phyloP scores from a whole-genome alignment of 2,329 filamentous ascomycete genomes.

The Colletotrichum costaricense region DNA sequence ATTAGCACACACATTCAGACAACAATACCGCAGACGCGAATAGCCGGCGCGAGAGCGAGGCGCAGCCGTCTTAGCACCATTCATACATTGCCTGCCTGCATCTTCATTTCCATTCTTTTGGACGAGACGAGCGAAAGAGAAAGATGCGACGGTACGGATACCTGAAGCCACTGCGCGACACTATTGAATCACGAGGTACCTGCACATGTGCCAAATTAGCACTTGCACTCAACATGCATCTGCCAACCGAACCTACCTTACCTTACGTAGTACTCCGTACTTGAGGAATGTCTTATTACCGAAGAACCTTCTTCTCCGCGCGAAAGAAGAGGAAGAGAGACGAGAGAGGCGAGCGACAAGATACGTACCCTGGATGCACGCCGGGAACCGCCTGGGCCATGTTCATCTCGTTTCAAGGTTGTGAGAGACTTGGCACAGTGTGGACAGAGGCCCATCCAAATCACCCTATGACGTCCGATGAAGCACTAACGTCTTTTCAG shows the following conservation, averaged over 20 bases:
- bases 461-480: not conserved
- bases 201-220: not conserved
- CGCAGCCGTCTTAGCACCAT: not conserved
- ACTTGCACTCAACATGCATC: not conserved
- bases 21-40: not conserved
- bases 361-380: not conserved
- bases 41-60: constrained; percentile 2
- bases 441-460: not conserved
- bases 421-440: constrained; percentile 14
- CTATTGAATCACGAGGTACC: not conserved
- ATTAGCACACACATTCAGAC: not conserved
- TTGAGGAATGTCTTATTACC: not conserved
- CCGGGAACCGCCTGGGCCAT: constrained; percentile 3
- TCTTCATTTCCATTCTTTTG: not conserved
- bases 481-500: not conserved
- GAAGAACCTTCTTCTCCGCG: not conserved
- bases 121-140: not conserved
- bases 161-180: constrained; percentile 15
- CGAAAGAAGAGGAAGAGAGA: not conserved
- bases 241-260: not conserved
- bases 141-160: not conserved
- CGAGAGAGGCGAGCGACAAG: not conserved
- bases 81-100: not conserved
- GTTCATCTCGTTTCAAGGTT: constrained; percentile 34
- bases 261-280: no score